Evolutionary conservation across 2,329 filamentous ascomycete genomes (phyloP).

Genomic region (Exophiala oligosperma): DNA sequence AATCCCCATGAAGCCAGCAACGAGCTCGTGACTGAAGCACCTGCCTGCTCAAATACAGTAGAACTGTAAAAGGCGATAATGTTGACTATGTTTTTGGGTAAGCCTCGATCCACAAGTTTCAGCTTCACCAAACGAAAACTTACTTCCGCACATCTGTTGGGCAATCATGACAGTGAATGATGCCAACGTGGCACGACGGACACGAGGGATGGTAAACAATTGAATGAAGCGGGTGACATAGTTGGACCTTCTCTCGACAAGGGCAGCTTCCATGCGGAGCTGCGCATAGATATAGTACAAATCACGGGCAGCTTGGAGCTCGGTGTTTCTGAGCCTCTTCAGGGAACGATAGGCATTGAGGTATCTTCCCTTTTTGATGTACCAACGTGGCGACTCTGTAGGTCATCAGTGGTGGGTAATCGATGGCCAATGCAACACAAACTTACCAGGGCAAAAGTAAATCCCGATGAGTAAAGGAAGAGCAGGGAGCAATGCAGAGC

Average conservation of each 20-base stretch:
- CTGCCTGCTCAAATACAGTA: conserved; percentile 51
- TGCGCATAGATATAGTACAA: conserved; percentile 42
- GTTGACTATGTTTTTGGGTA: conserved; percentile 27
- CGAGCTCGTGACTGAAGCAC: conserved; percentile 41
- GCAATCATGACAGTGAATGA: conserved; percentile 36
- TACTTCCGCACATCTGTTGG: conserved; percentile 37
- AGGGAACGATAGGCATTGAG: conserved; percentile 33
- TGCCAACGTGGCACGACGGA: conserved; percentile 44
- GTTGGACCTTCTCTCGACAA: conserved; percentile 36
- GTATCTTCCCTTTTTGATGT: conserved; percentile 34
- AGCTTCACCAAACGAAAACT: conserved; percentile 21
- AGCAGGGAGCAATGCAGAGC: conserved; percentile 65
- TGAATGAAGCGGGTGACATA: conserved; percentile 49
- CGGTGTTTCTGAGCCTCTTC: conserved; percentile 31
- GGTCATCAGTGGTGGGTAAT: background rate
- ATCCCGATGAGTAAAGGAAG: conserved; percentile 59
- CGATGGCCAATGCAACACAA: background rate
- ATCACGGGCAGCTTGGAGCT: conserved; percentile 33
- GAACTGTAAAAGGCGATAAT: conserved; percentile 51
- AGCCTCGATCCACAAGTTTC: background rate
- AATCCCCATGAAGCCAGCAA: conserved; percentile 61
- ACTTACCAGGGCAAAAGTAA: conserved; percentile 45
- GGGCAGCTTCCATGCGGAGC: conserved; percentile 29
- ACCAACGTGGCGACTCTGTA: conserved; percentile 33
- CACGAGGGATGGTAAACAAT: conserved; percentile 49